Base-by-base conservation (phyloP, 164 flowering plant species). In the Magnolia sinica region DNA sequence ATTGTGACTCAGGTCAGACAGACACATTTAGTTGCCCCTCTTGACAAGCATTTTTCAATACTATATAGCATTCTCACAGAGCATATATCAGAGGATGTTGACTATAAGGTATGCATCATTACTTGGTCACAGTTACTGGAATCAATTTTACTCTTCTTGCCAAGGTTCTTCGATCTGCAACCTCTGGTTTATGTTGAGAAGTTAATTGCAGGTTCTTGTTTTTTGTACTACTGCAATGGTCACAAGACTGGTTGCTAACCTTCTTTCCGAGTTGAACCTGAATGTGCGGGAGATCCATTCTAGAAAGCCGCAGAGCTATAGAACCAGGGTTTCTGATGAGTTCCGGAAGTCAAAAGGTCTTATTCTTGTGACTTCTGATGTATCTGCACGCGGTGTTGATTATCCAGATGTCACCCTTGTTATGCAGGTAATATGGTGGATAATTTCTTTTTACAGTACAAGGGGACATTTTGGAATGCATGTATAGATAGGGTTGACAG, bases 161-260 rank as follows among this genome's bases (percentile, higher is more conserved):
- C n/a, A 24, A 65, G 22, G 27, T 24, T 65, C 8, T 23, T 65
- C 22, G 9, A 65, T 23, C 9, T 65, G 16, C 11, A 37, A 24
- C 45, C 45, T 65, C 27, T 37, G 51, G 45, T 29, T 16, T 68
- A 19, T 29, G 19, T 8, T 31, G 49, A 16, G n/a, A 37, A 68
- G 61, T 11, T 16, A 68, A 45, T 69, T 83, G 61, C 86, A 96
- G 99, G 96, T 94, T 81, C 89, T 96, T 80, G 94, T 96, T 18
- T 96, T 96, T 81, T 96, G 99, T 83, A 93, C 98, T 45, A 96
- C 99, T 72, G 99, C 99, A 50, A 93, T 91, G 98, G 91, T 94
- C 52, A 96, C 99, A 18, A 83, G 77, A 74, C 83, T 96, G 77
- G 94, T 96, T 37, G 93, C 99, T 72, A 83, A 80, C 45, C 90